phyloP scores from a whole-genome alignment of 768 basidiomycete species.

The Hygrocybe coccinea region DNA sequence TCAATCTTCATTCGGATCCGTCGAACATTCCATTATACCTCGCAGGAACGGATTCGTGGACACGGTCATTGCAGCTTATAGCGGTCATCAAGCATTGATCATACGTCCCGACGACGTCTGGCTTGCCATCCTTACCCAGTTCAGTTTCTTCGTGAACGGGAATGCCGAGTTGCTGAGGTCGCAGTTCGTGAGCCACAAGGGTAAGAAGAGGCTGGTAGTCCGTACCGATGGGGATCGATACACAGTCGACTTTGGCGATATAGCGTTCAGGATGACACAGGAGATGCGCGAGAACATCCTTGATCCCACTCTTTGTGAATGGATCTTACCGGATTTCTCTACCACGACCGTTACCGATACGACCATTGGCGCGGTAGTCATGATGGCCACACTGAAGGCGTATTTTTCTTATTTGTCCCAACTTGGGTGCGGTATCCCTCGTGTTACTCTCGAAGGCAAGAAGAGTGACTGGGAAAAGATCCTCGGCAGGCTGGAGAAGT shows the following conservation, averaged over 20 bases:
- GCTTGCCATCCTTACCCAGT: constrained; percentile 34
- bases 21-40: constrained; percentile 16
- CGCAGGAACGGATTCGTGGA: constrained; percentile 32
- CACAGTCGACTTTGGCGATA: constrained; percentile 29
- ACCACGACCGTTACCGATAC: constrained; percentile 32
- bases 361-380: constrained; percentile 26
- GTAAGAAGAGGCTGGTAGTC: constrained; percentile 28
- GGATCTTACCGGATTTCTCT: constrained; percentile 33
- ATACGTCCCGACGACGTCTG: constrained; percentile 32
- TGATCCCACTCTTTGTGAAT: constrained; percentile 25
- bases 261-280: constrained; percentile 24
- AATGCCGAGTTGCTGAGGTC: constrained; percentile 30
- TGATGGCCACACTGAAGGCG: constrained; percentile 32
- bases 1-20: neutral
- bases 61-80: constrained; percentile 33
- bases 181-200: constrained; percentile 34
- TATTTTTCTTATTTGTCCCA: constrained; percentile 26
- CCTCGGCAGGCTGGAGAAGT: constrained; percentile 27
- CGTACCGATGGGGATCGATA: constrained; percentile 11
- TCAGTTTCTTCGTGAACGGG: constrained; percentile 31
- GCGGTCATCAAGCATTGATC: constrained; percentile 23
- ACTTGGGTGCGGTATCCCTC: constrained; percentile 33
- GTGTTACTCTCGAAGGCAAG: constrained; percentile 32
- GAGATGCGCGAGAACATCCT: constrained; percentile 24
- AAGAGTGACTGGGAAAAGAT: constrained; percentile 31